Percentiles rank a stretch among this genome's conserved stretches.
phyloP scores from a whole-genome alignment of 2,329 filamentous ascomycete genomes.

The Apiospora marii region DNA sequence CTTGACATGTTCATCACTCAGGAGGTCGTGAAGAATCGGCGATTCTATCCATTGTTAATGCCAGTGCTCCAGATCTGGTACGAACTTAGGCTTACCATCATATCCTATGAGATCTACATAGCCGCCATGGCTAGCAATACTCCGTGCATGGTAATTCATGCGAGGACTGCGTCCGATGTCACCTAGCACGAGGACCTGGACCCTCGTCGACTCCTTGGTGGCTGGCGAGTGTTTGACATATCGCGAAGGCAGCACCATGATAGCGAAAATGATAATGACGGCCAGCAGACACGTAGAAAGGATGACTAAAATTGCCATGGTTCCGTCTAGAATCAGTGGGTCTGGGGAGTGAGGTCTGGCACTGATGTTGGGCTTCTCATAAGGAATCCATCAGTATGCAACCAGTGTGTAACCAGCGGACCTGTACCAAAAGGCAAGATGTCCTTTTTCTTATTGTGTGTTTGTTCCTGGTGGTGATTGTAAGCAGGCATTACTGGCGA shows the following conservation, averaged over 20 bases:
- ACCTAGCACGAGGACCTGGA: slow-evolving; percentile 90
- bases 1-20: slow-evolving; percentile 71
- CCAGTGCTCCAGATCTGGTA: not conserved
- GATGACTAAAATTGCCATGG: not conserved
- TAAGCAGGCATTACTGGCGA: not conserved
- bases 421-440: not conserved
- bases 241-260: slow-evolving; percentile 46
- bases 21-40: slow-evolving; percentile 79
- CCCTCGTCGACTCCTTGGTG: slow-evolving; percentile 41
- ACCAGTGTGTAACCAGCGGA: not conserved
- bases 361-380: not conserved
- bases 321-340: not conserved
- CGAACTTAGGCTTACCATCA: slow-evolving; percentile 61
- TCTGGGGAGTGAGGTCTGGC: not conserved
- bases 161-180: slow-evolving; percentile 95
- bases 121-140: slow-evolving; percentile 83
- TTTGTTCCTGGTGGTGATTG: not conserved
- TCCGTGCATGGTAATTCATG: slow-evolving; percentile 98
- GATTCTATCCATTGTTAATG: slow-evolving; percentile 64
- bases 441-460: not conserved
- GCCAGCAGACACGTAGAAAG: not conserved
- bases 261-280: slow-evolving; percentile 36
- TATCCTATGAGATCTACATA: slow-evolving; percentile 89
- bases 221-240: slow-evolving; percentile 47
- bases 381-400: not conserved